Percentiles rank a stretch among this genome's conserved stretches.
Evolutionary conservation across 805 yeast species (phyloP).

Genomic region (Pichia cabralensis): DNA sequence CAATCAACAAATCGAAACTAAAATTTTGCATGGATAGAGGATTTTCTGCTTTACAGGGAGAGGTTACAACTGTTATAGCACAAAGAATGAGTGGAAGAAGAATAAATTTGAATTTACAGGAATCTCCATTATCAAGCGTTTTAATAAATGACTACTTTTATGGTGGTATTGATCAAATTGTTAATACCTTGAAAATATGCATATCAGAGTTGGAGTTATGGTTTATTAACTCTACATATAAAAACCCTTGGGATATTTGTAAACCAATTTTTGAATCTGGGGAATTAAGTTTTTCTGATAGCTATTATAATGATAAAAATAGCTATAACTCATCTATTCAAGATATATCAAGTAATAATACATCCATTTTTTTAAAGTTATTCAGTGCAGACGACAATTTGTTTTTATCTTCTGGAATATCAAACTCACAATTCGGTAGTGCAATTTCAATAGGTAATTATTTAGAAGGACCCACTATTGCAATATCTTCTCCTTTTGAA

Average conservation of each 20-base stretch:
- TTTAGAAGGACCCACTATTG: slow-evolving; percentile 29
- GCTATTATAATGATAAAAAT: no score
- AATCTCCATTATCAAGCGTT: slow-evolving; percentile 36
- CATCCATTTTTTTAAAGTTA: no score
- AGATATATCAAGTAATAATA: no score
- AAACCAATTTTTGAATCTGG: slow-evolving; percentile 12
- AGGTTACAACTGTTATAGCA: slow-evolving; percentile 21
- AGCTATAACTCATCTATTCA: no score
- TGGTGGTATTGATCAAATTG: slow-evolving; percentile 45
- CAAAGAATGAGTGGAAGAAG: slow-evolving; percentile 5
- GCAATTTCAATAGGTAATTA: slow-evolving; percentile 35
- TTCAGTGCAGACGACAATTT: no score
- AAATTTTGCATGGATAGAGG: slow-evolving; percentile 48
- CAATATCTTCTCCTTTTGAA: slow-evolving; percentile 43
- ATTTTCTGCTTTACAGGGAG: slow-evolving; percentile 38
- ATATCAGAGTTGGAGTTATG: slow-evolving; percentile 28
- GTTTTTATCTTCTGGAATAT: slow-evolving; percentile 12
- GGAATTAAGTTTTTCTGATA: no score
- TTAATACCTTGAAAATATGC: slow-evolving; percentile 31
- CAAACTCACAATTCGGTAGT: slow-evolving; percentile 37
- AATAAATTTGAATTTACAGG: slow-evolving; percentile 11
- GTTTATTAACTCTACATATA: slow-evolving; percentile 25
- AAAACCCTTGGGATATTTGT: slow-evolving; percentile 28
- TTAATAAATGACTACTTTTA: slow-evolving; percentile 36
- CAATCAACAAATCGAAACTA: slow-evolving; percentile 26